Percentiles rank a stretch among this genome's conserved stretches.
Conservation (phyloP, 2,329 filamentous ascomycete genomes). For the Trichoderma afroharzianum region DNA sequence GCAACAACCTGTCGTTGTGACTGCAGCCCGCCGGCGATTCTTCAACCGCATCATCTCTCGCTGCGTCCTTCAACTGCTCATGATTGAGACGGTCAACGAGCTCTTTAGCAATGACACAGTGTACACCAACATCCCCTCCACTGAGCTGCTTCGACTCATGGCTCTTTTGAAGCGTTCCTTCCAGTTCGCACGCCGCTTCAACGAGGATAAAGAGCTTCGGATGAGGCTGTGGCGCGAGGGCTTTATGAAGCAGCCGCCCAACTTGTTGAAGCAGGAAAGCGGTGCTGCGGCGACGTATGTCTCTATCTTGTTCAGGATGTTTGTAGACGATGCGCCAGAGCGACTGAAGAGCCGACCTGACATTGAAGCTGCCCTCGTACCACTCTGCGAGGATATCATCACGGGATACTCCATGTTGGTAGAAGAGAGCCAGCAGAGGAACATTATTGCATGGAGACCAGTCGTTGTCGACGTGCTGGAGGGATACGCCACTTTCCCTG, state of each 20-base stretch:
- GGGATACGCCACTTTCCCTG: conserved; percentile 81
- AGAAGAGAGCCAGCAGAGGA: conserved; percentile 93
- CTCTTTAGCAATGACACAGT: conserved; percentile 97
- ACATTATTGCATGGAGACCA: conserved; percentile 94
- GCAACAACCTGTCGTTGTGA: conserved; percentile 87
- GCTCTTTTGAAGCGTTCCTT: conserved; percentile 91
- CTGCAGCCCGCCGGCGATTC: conserved; percentile 85
- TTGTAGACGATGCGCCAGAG: conserved; percentile 82
- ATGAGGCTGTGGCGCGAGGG: conserved; percentile 95
- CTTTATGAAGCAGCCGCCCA: conserved; percentile 99
- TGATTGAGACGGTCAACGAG: conserved; percentile 99
- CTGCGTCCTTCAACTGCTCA: conserved; percentile 93
- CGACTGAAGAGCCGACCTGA: conserved; percentile 73
- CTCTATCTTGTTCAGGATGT: conserved; percentile 95
- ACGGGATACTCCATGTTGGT: conserved; percentile 80
- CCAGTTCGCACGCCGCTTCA: conserved; percentile 95
- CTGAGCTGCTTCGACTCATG: conserved; percentile 89
- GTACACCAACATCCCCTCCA: conserved; percentile 86
- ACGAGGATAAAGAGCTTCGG: conserved; percentile 91
- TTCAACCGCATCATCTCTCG: conserved; percentile 99
- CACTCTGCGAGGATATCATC: conserved; percentile 92
- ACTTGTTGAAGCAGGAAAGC: conserved; percentile 93
- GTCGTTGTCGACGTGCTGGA: conserved; percentile 97
- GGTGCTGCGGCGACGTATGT: conserved; percentile 93
- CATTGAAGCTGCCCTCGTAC: conserved; percentile 88